phyloP scores from a whole-genome alignment of 345 rosid species.

The Brassica nigra region DNA sequence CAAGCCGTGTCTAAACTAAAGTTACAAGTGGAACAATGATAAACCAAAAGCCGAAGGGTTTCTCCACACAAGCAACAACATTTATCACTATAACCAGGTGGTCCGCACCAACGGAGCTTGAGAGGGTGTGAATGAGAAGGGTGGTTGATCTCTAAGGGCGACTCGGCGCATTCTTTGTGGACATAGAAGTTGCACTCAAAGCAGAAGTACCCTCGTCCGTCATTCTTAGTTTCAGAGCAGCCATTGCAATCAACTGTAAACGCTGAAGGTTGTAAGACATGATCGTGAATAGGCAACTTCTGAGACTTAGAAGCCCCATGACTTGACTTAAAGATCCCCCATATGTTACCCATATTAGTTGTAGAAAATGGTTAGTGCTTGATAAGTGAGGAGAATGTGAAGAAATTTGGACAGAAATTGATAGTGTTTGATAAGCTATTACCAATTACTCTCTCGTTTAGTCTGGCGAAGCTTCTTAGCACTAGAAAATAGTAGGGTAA shows the following conservation, averaged over 20 bases:
- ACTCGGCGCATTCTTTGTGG: conserved; percentile 18
- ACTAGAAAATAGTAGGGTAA: too few species aligned
- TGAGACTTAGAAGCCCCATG: background rate
- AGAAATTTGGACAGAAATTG: background rate
- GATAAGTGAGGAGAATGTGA: background rate
- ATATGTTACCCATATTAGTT: conserved; percentile 3
- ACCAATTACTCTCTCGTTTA: background rate
- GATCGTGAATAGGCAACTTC: background rate
- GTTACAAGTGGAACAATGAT: conserved; percentile 15
- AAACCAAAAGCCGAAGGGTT: conserved; percentile 4
- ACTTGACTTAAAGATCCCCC: conserved; percentile 23
- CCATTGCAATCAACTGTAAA: conserved; percentile 21
- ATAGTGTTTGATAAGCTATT: background rate
- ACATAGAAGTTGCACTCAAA: background rate
- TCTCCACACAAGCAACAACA: conserved; percentile 8
- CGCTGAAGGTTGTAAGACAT: background rate
- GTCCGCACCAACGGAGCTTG: background rate
- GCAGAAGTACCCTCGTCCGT: background rate
- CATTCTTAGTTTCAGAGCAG: conserved; percentile 18
- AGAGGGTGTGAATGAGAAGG: conserved; percentile 22
- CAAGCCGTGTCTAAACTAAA: conserved; percentile 21
- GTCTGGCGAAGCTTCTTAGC: too few species aligned
- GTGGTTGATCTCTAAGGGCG: conserved; percentile 20
- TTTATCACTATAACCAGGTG: conserved; percentile 16
- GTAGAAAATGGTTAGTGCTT: background rate